Conservation (phyloP, 352 stramenopile genomes). For the Phytophthora pisi region DNA sequence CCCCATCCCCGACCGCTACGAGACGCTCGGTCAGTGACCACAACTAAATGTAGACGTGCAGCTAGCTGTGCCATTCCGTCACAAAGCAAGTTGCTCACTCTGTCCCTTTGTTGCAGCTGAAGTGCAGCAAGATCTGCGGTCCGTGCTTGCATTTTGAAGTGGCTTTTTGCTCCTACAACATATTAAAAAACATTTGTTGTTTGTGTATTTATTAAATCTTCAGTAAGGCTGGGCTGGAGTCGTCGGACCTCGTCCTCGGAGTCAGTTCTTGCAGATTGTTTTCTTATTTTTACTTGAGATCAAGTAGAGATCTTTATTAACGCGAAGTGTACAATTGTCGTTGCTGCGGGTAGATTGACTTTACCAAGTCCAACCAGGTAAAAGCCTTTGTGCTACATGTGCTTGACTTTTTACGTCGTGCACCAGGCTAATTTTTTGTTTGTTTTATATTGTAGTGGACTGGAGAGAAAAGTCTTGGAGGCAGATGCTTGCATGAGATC, state of each 20-base stretch:
- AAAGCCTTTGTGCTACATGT: not conserved
- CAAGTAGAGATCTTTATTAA: not conserved
- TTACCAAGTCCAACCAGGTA: slow-evolving; percentile 74
- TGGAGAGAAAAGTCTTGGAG: slow-evolving; percentile 61
- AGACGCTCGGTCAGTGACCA: slow-evolving; percentile 46
- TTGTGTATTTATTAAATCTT: not conserved
- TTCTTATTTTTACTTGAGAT: not conserved
- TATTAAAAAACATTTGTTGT: not conserved
- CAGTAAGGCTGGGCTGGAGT: slow-evolving; percentile 56
- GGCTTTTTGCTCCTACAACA: not conserved
- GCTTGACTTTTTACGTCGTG: too few species aligned
- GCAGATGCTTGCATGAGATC: slow-evolving; percentile 67
- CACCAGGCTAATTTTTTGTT: too few species aligned
- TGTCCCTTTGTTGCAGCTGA: slow-evolving; percentile 26
- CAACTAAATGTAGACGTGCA: not conserved
- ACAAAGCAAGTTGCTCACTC: not conserved
- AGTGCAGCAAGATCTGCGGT: slow-evolving; percentile 48
- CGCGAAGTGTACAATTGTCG: not conserved
- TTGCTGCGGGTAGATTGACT: slow-evolving; percentile 52
- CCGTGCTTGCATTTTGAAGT: not conserved
- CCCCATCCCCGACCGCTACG: slow-evolving; percentile 60
- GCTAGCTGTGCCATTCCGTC: not conserved
- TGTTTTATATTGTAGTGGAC: slow-evolving; percentile 48
- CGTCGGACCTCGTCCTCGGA: slow-evolving; percentile 61
- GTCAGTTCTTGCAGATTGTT: slow-evolving; percentile 11